Evolutionary conservation across 164 flowering plant genomes (phyloP), one percentile per base, ranked within the genome.

Genomic region (Buxus sempervirens): DNA sequence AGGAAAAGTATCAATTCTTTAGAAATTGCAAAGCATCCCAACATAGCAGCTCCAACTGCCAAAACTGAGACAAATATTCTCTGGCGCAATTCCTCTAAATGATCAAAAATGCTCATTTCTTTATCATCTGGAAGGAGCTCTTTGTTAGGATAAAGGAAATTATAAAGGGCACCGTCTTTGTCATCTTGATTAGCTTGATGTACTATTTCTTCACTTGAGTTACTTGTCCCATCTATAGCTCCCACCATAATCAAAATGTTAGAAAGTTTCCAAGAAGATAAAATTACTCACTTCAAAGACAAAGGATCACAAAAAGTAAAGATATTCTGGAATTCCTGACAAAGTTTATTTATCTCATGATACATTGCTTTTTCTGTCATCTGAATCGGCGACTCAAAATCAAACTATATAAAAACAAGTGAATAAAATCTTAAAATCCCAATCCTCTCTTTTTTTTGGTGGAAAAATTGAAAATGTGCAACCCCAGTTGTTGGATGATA

Each of bases 41-140:
- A 64, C 16, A 94, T 94, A 66, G 96, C 88, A 60, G 79, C 97
- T 71, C 97, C 97, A 71, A 89, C 96, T n/a, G 96, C 97, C 81
- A 92, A 77, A 76, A 90, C 93, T 48, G 97, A 92, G 26, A 89
- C 80, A 75, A 95, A 89, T 66, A 95, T 67, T 78, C 99, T 85
- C 78, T 85, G 66, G 1, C 99, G 88, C 62, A 95, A 79, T 84
- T 95, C 99, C 78, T 95, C 99, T 20, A 95, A 78, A 79, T 95
- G 97, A 81, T 95, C 97, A 76, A 83, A 95, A 77, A 95, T 56
- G 67, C 78, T 89, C 99, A 95, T 92, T 76, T 95, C 97, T 76
- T 83, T 83, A 70, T 95, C 99, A 80, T 95, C 97, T 7, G 99
- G 97, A 13, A 95, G 93, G 27, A 88, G 90, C 76, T 92, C 99